Percentiles rank a stretch among this genome's conserved stretches.
These are phyloP conservation scores for Davidsoniella australis DNA, from an alignment of 2,329 filamentous ascomycete species.

Conservation along the genomic window DNA sequence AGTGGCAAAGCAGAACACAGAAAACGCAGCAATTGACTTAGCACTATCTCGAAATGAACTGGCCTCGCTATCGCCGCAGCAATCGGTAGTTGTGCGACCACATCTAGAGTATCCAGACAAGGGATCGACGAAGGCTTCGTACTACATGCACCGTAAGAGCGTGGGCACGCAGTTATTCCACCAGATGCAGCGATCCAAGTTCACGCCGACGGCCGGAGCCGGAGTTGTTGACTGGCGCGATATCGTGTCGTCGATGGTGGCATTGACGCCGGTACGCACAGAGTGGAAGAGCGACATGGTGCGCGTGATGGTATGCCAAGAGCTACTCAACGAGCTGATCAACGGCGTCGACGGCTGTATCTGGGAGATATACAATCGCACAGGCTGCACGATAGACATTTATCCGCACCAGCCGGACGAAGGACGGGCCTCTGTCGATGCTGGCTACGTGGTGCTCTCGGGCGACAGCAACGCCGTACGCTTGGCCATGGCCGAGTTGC, in stretches of 20 bases:
- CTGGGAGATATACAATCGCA: constrained; percentile 19
- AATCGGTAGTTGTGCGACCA: constrained; percentile 4
- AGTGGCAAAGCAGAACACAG: neutral
- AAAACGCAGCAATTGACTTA: neutral
- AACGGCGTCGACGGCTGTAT: constrained; percentile 15
- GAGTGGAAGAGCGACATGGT: constrained; percentile 21
- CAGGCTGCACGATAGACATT: constrained; percentile 15
- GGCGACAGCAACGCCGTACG: constrained; percentile 20
- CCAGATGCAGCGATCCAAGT: neutral
- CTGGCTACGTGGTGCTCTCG: constrained; percentile 18
- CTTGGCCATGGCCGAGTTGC: constrained; percentile 15
- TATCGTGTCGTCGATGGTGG: constrained; percentile 23
- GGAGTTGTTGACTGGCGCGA: constrained; percentile 22
- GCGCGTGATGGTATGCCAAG: constrained; percentile 21
- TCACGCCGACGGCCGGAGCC: neutral
- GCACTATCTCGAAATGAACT: neutral
- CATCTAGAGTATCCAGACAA: neutral
- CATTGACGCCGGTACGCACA: constrained; percentile 20
- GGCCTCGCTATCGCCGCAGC: neutral
- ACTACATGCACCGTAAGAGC: neutral
- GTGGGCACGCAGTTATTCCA: constrained; percentile 2
- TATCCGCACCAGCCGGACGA: constrained; percentile 3
- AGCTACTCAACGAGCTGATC: constrained; percentile 16
- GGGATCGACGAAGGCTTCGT: neutral
- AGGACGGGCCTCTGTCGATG: neutral